Conservation (phyloP, 352 stramenopile genomes). For the Globisporangium ultimum region DNA sequence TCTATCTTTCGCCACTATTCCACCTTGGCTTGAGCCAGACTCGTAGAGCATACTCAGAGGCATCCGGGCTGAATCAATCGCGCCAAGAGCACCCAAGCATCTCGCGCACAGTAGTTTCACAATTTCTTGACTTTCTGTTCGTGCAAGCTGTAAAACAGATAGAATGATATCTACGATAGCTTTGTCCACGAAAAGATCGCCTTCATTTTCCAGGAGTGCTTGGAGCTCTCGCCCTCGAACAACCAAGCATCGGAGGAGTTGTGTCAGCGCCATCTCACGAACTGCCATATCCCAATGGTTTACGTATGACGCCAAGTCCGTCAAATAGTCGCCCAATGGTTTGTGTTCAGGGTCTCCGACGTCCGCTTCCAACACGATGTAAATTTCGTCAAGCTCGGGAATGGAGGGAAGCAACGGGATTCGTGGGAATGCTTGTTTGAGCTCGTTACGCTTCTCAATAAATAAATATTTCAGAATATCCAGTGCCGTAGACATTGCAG, state of each 20-base stretch:
- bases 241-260: conserved; percentile 67
- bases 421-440: conserved; percentile 59
- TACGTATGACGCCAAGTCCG: conserved; percentile 53
- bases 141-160: conserved; percentile 65
- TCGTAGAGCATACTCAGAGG: conserved; percentile 65
- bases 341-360: conserved; percentile 51
- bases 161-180: conserved; percentile 55
- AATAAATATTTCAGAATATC: conserved; percentile 67
- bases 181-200: conserved; percentile 59
- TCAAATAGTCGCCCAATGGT: conserved; percentile 47
- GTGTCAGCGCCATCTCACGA: conserved; percentile 67
- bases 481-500: conserved; percentile 19
- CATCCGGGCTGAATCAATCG: conserved; percentile 77
- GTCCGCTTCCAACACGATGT: conserved; percentile 46
- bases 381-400: conserved; percentile 65
- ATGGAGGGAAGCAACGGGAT: conserved; percentile 70
- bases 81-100: conserved; percentile 72
- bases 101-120: conserved; percentile 74
- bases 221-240: conserved; percentile 58
- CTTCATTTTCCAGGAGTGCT: conserved; percentile 66
- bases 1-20: conserved; percentile 37
- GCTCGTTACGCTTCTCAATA: conserved; percentile 55
- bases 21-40: conserved; percentile 19
- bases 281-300: conserved; percentile 80
- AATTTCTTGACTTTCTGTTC: conserved; percentile 52